Conservation (phyloP, 2,329 filamentous ascomycete species). For the Cladophialophora exuberans region DNA sequence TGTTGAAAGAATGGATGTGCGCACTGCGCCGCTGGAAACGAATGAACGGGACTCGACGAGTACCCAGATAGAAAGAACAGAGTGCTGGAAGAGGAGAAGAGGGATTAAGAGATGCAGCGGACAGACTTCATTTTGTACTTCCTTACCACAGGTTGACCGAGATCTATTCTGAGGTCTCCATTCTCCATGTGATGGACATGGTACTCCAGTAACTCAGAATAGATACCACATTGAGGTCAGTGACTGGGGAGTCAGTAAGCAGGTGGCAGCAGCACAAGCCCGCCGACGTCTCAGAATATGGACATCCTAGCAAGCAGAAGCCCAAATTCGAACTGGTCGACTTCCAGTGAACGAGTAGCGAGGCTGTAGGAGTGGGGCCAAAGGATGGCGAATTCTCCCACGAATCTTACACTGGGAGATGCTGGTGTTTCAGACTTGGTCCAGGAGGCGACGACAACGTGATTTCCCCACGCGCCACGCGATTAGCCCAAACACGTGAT, state of each 20-base stretch:
- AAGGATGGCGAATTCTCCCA: constrained; percentile 10
- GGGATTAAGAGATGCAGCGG: not conserved
- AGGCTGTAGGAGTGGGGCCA: constrained; percentile 11
- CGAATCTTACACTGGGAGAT: constrained; percentile 18
- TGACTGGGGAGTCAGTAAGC: not conserved
- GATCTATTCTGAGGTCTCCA: too few relatives aligned
- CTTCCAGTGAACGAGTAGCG: not conserved
- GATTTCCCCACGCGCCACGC: not conserved
- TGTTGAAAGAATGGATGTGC: constrained; percentile 19
- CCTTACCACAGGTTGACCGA: too few relatives aligned
- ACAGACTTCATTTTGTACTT: constrained; percentile 1
- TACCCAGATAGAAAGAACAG: constrained; percentile 4
- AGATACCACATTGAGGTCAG: constrained; percentile 1
- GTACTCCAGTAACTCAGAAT: not conserved
- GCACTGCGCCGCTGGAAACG: constrained; percentile 15
- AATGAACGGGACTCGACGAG: constrained; percentile 17
- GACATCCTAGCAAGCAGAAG: not conserved
- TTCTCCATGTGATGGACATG: not conserved
- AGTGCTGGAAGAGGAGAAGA: not conserved
- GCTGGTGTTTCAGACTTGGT: constrained; percentile 15
- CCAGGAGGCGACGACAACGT: not conserved
- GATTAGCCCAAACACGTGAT: not conserved
- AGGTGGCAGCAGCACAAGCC: not conserved
- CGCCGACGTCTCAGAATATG: constrained; percentile 12
- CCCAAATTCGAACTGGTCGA: too few relatives aligned